Evolutionary conservation across 1,284 basidiomycete genomes (phyloP), one percentile per base, ranked within the genome.

Genomic region (Cutaneotrichosporon spelunceum): DNA sequence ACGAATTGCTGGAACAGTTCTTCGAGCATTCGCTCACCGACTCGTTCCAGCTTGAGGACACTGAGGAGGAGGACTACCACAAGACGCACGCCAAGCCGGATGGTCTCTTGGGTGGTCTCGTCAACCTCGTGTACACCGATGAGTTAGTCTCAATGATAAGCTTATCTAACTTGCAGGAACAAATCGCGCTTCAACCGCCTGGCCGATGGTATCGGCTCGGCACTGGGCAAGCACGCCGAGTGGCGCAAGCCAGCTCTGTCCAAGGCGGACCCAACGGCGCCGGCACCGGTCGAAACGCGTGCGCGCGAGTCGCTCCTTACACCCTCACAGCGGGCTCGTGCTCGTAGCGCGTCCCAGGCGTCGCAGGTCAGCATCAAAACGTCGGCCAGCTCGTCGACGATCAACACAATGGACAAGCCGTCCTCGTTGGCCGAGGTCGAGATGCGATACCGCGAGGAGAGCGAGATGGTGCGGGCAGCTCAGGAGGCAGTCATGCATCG

Each of bases 1-100:
- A 97, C 69, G 93, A 96, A 75, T 84, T 97, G 23, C 84, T 97
- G 13, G 94, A 97, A 74, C 88, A 89, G 1, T 97, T 97, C 83
- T 97, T 96, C 73, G 91, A 93, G 69, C 84, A 87, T 1, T 94
- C 96, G 74, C 82, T 97, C 62, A 87, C 90, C 0, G 85, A 84
- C 0, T 93, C 91, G 2, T 97, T 96, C 86, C 84, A 86, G 67
- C 83, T 97, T 24, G 88, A 91, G 63, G 82, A 84, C 11, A 66
- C 67, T 0, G 83, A 90, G 23, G 61, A 86, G 81, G 50, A 87
- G 84, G 78, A 79, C 59, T 79, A 78, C 62, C 78, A 85, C 84
- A 76, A 80, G 52, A 73, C 80, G 6, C 75, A 79, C 48, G 74
- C 77, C 39, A 74, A 77, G 62, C 70, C 78, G 82, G 88, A 75